phyloP scores from a whole-genome alignment of 345 rosid genomes.

The Eucalyptus erythrocorys region DNA sequence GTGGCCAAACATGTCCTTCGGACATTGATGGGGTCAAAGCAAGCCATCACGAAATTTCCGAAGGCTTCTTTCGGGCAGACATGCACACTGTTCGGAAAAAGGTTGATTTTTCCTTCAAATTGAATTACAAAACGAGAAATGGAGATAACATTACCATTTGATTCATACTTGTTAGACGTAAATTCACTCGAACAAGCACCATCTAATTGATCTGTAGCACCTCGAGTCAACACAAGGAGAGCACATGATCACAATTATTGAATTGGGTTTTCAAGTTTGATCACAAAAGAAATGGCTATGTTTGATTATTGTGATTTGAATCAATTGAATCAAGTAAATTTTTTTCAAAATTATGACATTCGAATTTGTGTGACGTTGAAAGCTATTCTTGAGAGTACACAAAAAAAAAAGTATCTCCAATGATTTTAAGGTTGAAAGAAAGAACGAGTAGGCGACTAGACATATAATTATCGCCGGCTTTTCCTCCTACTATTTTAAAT shows the following conservation, averaged over 20 bases:
- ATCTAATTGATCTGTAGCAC: neutral
- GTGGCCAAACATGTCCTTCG: neutral
- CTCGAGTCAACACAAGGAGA: rapidly evolving
- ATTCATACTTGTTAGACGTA: neutral
- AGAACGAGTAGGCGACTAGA: neutral
- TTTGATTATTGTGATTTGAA: no score
- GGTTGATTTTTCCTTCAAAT: neutral
- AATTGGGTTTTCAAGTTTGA: neutral
- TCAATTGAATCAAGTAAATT: no score
- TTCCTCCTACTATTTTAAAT: neutral
- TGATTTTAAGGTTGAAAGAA: neutral
- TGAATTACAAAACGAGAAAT: neutral
- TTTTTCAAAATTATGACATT: neutral
- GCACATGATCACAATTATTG: neutral
- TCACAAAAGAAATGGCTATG: neutral
- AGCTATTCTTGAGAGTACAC: neutral
- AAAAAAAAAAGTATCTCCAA: neutral
- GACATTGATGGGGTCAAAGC: neutral
- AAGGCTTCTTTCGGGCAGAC: neutral
- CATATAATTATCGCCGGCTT: no score
- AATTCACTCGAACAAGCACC: neutral
- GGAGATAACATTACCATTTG: neutral
- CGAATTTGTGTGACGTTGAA: neutral
- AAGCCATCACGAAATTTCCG: neutral
- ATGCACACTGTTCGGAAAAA: neutral